Conservation (phyloP, 1,284 basidiomycete genomes). For the Leccinum subatratum region DNA sequence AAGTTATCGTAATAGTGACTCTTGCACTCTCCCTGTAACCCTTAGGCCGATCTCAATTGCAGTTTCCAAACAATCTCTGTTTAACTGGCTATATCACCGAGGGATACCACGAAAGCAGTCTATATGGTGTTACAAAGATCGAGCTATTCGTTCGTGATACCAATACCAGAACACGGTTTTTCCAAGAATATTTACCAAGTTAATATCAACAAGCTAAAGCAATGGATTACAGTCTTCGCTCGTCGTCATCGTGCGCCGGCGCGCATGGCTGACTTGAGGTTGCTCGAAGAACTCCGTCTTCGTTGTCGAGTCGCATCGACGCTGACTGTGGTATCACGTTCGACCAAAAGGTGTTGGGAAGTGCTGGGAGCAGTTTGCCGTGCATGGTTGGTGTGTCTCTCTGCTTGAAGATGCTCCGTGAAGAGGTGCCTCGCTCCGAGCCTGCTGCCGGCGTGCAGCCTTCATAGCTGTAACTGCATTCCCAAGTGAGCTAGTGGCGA, state of each 20-base stretch:
- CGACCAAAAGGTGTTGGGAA: conserved; percentile 29
- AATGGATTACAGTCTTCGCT: not conserved
- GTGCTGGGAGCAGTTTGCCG: conserved; percentile 17
- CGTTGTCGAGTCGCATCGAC: conserved; percentile 28
- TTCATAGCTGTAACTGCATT: conserved; percentile 29
- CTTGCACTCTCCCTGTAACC: conserved; percentile 24
- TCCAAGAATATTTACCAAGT: conserved; percentile 14
- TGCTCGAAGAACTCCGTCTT: conserved; percentile 28
- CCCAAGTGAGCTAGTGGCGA: conserved; percentile 13
- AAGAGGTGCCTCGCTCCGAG: conserved; percentile 9
- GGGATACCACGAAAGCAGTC: conserved; percentile 7
- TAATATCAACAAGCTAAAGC: conserved; percentile 7
- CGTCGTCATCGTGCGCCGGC: conserved; percentile 20
- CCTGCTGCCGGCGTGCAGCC: conserved; percentile 18
- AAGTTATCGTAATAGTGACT: conserved; percentile 27
- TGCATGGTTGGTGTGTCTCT: conserved; percentile 31
- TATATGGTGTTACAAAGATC: conserved; percentile 29
- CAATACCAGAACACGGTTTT: conserved; percentile 7
- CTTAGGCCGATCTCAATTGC: conserved; percentile 18
- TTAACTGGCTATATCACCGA: conserved; percentile 19
- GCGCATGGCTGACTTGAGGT: conserved; percentile 34
- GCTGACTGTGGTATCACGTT: conserved; percentile 28
- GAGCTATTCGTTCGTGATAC: conserved; percentile 12
- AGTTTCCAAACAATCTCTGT: conserved; percentile 16
- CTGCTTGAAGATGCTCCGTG: conserved; percentile 26